Evolutionary conservation across 2,329 filamentous ascomycete species (phyloP).

Genomic region (Teratosphaeria viscida): DNA sequence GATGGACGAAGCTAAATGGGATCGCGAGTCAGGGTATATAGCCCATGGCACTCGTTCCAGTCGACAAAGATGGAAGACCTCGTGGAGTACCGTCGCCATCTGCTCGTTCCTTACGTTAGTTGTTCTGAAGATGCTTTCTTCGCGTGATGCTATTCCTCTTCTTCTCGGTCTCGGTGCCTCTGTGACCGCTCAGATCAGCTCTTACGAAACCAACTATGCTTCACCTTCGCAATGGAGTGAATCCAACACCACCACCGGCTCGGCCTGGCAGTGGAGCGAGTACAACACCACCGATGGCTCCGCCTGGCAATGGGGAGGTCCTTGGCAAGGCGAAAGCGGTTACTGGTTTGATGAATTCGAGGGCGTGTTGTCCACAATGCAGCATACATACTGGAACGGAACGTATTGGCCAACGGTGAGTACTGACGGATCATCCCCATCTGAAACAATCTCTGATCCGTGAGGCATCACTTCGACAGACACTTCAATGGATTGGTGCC

Average conservation of each 20-base stretch:
- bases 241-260: background rate
- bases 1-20: background rate
- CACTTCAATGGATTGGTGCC: constrained; percentile 22
- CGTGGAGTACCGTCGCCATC: background rate
- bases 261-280: background rate
- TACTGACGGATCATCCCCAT: too few relatives aligned
- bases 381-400: constrained; percentile 22
- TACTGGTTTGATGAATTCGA: constrained; percentile 20
- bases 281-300: background rate
- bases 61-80: background rate
- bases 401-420: constrained; percentile 15
- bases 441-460: too few relatives aligned
- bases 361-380: constrained; percentile 19
- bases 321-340: background rate
- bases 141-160: background rate
- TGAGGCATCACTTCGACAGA: background rate
- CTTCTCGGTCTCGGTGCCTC: background rate
- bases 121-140: background rate
- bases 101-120: background rate
- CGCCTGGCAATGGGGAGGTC: background rate
- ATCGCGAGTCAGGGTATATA: background rate
- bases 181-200: background rate
- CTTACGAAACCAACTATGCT: background rate
- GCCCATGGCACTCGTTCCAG: background rate
- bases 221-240: background rate